These are phyloP conservation scores for Aspergillus spinulosporus DNA, from an alignment of 2,329 filamentous ascomycete species.

Conservation along the genomic window DNA sequence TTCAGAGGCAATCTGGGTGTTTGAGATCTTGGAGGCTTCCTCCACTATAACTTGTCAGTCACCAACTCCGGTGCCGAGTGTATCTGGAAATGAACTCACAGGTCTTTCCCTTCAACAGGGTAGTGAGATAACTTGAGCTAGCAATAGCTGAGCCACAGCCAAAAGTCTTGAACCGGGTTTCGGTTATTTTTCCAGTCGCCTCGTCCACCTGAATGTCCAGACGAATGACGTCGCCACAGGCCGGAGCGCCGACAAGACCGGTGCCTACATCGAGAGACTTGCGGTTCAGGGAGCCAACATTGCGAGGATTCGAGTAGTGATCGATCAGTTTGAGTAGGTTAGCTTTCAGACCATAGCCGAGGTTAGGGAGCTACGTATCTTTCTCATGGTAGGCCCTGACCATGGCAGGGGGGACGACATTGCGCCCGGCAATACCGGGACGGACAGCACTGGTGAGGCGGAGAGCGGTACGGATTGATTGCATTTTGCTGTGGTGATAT, in stretches of 20 bases:
- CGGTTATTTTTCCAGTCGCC: conserved; percentile 80
- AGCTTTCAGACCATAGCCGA: conserved; percentile 9
- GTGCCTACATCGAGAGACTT: conserved; percentile 81
- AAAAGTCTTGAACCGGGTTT: conserved; percentile 98
- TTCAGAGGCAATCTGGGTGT: conserved; percentile 98
- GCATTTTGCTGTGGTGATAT: conserved; percentile 9
- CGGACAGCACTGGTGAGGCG: conserved; percentile 12
- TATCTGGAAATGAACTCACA: conserved; percentile 1
- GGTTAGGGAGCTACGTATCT: conserved; percentile 51
- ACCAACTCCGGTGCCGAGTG: too few species aligned
- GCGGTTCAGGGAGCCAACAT: conserved; percentile 72
- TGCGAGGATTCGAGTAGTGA: conserved; percentile 74
- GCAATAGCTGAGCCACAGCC: conserved; percentile 94
- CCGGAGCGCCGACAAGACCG: conserved; percentile 85
- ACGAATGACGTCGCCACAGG: conserved; percentile 92
- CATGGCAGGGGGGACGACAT: conserved; percentile 14
- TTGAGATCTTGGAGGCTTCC: conserved; percentile 87
- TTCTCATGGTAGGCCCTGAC: conserved; percentile 60
- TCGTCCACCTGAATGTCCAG: conserved; percentile 91
- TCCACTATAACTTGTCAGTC: conserved; percentile 57
- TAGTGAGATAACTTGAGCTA: conserved; percentile 89
- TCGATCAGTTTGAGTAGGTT: conserved; percentile 60
- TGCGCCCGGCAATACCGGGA: conserved; percentile 13
- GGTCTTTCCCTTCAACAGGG: conserved; percentile 93
- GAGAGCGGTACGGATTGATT: conserved; percentile 16